These are phyloP conservation scores for Abortiporus biennis DNA, from an alignment of 1,284 basidiomycete genomes.

Conservation along the genomic window DNA sequence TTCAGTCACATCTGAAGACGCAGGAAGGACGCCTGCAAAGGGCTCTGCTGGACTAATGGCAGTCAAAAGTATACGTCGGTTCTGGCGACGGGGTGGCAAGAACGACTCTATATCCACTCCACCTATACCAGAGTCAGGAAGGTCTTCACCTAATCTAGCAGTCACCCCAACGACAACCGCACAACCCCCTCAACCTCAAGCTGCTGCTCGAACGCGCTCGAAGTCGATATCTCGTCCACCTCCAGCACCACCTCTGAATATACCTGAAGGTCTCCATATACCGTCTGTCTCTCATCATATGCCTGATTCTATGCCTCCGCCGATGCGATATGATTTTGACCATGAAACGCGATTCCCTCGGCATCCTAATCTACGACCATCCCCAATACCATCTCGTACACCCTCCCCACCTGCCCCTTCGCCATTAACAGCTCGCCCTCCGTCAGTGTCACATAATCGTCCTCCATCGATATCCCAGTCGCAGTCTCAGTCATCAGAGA, in stretches of 20 bases:
- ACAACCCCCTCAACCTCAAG: conserved; percentile 8
- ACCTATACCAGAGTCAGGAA: conserved; percentile 19
- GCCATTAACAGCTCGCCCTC: conserved; percentile 9
- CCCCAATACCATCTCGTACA: conserved; percentile 20
- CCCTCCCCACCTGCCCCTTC: no score
- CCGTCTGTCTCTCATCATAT: conserved; percentile 11
- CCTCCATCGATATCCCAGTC: conserved; percentile 11
- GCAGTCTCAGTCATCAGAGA: conserved; percentile 19
- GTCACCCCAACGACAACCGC: conserved; percentile 20
- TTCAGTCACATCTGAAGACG: conserved; percentile 45
- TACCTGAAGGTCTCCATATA: conserved; percentile 2
- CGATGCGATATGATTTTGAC: conserved; percentile 45
- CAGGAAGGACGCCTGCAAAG: conserved; percentile 9
- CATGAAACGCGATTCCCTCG: conserved; percentile 62
- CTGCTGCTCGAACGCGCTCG: conserved; percentile 14
- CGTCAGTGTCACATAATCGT: conserved; percentile 10
- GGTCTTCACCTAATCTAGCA: conserved; percentile 24
- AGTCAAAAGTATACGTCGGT: conserved; percentile 62
- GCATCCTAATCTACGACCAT: conserved; percentile 18
- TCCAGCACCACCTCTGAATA: conserved; percentile 13
- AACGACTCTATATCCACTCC: conserved; percentile 26
- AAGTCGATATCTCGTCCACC: conserved; percentile 20
- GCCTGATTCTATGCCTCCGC: conserved; percentile 25
- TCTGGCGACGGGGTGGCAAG: conserved; percentile 71
- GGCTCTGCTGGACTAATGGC: conserved; percentile 43